A percentile compares a stretch with the other conserved stretches of the same genome.
Conservation (phyloP, 2,329 filamentous ascomycete species). For the Trichoderma lentiforme region DNA sequence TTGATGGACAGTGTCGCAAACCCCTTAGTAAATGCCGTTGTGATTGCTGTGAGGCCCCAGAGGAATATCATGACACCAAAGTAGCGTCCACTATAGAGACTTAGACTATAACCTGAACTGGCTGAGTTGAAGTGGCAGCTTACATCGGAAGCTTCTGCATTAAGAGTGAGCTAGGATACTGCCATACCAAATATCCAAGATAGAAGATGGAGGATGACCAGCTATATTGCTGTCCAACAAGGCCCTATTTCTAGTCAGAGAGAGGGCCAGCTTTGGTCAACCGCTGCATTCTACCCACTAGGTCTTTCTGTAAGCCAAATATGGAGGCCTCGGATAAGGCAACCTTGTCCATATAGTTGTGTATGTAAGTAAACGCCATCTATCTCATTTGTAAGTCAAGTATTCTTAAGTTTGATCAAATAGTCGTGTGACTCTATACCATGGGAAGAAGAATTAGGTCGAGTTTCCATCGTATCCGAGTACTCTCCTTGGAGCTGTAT, state of each 20-base stretch:
- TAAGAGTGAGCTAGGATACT: background rate
- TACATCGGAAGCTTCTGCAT: background rate
- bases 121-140: background rate
- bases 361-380: background rate
- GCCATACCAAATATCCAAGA: background rate
- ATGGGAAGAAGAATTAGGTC: background rate
- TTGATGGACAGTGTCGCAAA: background rate
- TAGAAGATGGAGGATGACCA: background rate
- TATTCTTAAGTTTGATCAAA: background rate
- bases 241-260: background rate
- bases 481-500: background rate
- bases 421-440: background rate
- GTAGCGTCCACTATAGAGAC: background rate
- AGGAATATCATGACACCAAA: background rate
- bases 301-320: background rate
- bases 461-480: background rate
- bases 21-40: background rate
- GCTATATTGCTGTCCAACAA: background rate
- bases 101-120: background rate
- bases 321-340: background rate
- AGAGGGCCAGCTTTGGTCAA: background rate
- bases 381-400: background rate
- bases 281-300: background rate
- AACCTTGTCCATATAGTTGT: background rate
- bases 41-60: background rate